Evolutionary conservation across 1,284 basidiomycete genomes (phyloP).

Genomic region (Tylopilus sp.): DNA sequence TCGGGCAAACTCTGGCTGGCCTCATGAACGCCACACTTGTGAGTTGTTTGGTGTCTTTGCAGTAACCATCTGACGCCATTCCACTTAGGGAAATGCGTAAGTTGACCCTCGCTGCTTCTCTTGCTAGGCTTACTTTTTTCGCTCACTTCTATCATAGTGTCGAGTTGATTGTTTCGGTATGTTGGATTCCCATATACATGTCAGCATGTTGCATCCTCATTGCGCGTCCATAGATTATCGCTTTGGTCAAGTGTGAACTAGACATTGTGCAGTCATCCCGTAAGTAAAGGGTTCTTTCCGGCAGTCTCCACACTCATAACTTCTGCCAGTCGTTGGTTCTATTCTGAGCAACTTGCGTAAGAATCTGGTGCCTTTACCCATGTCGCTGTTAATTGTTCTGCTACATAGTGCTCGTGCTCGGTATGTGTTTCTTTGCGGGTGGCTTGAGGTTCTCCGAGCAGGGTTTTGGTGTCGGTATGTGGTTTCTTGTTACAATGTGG

Average conservation of each 20-base stretch:
- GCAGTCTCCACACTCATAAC: slow-evolving; percentile 14
- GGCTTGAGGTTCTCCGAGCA: slow-evolving; percentile 76
- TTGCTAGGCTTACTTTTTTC: slow-evolving; percentile 2
- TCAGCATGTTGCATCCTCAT: slow-evolving; percentile 9
- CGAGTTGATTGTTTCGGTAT: slow-evolving; percentile 76
- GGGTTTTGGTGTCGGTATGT: slow-evolving; percentile 66
- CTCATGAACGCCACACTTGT: slow-evolving; percentile 85
- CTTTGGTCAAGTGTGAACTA: slow-evolving; percentile 77
- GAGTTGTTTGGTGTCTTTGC: slow-evolving; percentile 25
- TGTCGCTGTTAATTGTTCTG: not conserved
- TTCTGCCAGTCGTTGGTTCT: slow-evolving; percentile 67
- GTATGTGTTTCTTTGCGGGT: slow-evolving; percentile 81
- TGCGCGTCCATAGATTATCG: slow-evolving; percentile 63
- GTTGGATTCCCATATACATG: slow-evolving; percentile 6
- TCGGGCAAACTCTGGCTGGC: slow-evolving; percentile 84
- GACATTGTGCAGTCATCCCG: slow-evolving; percentile 80
- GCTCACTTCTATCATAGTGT: slow-evolving; percentile 48
- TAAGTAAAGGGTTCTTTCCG: slow-evolving; percentile 41
- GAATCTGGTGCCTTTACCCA: slow-evolving; percentile 9
- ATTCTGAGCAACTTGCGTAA: slow-evolving; percentile 78
- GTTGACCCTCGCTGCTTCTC: slow-evolving; percentile 31
- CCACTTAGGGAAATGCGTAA: slow-evolving; percentile 70
- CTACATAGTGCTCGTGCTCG: slow-evolving; percentile 61
- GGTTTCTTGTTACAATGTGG: not conserved
- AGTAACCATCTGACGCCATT: slow-evolving; percentile 7